A percentile compares a stretch with the other conserved stretches of the same genome.
phyloP scores from a whole-genome alignment of 169 alveolate genomes.

The Plasmodium gonderi region DNA sequence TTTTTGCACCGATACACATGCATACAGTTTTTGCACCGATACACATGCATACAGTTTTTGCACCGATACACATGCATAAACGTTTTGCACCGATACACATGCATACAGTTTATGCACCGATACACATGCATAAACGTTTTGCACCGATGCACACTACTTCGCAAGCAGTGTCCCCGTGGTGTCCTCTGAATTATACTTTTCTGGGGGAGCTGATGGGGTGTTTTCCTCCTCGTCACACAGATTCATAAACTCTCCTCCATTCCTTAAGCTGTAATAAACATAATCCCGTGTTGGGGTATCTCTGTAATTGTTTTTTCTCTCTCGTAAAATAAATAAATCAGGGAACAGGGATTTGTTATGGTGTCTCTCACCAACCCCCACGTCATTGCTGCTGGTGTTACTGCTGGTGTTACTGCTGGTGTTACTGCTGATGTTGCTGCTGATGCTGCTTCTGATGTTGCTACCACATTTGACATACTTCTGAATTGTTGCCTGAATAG shows the following conservation, averaged over 20 bases:
- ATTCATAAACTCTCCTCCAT: neutral
- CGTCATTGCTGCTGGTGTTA: too few species aligned
- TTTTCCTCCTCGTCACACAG: neutral
- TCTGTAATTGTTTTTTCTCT: neutral
- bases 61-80: neutral
- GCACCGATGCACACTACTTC: neutral
- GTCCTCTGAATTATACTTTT: neutral
- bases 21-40: neutral
- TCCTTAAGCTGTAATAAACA: constrained; percentile 30
- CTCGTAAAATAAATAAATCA: constrained; percentile 25
- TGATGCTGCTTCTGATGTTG: neutral
- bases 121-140: neutral
- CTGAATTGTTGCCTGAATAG: constrained; percentile 49
- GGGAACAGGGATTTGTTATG: constrained; percentile 22
- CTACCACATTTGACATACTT: neutral
- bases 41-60: neutral
- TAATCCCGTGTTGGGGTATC: neutral
- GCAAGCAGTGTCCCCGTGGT: neutral
- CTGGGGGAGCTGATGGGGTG: neutral
- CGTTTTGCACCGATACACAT: neutral
- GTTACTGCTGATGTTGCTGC: neutral
- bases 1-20: neutral
- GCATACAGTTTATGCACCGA: neutral
- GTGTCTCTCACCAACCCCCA: too few species aligned
- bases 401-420: too few species aligned